Conservation (phyloP, 106 monocot species). For the Dioscorea zingiberensis region DNA sequence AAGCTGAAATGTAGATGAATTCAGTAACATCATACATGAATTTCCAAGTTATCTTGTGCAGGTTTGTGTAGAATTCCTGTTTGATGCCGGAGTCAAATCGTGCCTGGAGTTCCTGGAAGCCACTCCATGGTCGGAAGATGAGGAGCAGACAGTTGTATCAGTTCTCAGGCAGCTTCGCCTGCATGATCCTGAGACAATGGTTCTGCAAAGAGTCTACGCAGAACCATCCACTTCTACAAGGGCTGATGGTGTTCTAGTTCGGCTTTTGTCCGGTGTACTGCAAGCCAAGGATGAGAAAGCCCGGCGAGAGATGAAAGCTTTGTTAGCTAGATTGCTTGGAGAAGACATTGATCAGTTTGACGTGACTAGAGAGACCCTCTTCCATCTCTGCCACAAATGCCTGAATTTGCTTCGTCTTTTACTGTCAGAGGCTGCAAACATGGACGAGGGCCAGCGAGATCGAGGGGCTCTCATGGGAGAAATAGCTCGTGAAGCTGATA, state of each 20-base stretch:
- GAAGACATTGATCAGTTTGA: slow-evolving; percentile 16
- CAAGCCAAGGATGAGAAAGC: slow-evolving; percentile 60
- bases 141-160: slow-evolving; percentile 39
- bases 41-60: no score
- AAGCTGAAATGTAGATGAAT: no score
- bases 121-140: slow-evolving; percentile 53
- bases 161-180: slow-evolving; percentile 25
- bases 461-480: slow-evolving; percentile 2
- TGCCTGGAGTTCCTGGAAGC: slow-evolving; percentile 61
- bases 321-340: slow-evolving; percentile 26
- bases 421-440: slow-evolving; percentile 18
- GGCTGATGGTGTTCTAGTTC: slow-evolving; percentile 20
- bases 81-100: slow-evolving; percentile 37
- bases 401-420: slow-evolving; percentile 19
- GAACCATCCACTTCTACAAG: slow-evolving; percentile 27
- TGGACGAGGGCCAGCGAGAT: slow-evolving; percentile 14
- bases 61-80: slow-evolving; percentile 51
- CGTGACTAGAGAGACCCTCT: slow-evolving; percentile 26
- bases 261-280: slow-evolving; percentile 31
- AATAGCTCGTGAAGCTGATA: slow-evolving; percentile 8
- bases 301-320: slow-evolving; percentile 41
- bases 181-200: slow-evolving; percentile 5
- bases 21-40: no score
- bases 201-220: slow-evolving; percentile 35
- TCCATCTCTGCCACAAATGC: slow-evolving; percentile 33